These are phyloP conservation scores for Alternaria panax DNA, from an alignment of 2,329 filamentous ascomycete genomes.

Conservation along the genomic window DNA sequence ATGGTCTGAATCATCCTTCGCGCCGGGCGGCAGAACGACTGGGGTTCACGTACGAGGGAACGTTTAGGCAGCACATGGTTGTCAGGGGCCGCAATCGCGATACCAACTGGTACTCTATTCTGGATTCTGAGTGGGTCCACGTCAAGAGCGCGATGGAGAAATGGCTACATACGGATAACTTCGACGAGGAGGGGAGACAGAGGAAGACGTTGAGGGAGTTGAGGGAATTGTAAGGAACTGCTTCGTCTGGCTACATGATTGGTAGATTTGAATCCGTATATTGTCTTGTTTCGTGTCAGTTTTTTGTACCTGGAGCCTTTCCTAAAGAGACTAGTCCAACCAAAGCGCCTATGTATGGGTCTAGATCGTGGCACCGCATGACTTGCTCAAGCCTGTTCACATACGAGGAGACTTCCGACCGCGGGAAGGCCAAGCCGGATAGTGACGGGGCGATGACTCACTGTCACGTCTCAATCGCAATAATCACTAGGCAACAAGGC, in stretches of 20 bases:
- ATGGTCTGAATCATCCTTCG: slow-evolving; percentile 63
- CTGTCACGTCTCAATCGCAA: background rate
- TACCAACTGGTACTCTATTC: slow-evolving; percentile 67
- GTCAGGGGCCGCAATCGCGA: slow-evolving; percentile 65
- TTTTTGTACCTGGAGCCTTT: background rate
- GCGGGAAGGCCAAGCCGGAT: background rate
- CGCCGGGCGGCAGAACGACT: slow-evolving; percentile 63
- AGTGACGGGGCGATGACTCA: background rate
- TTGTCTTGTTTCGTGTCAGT: background rate
- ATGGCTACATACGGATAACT: slow-evolving; percentile 65
- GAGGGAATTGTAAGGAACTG: slow-evolving; percentile 15
- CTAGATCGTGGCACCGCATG: background rate
- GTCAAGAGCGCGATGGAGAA: slow-evolving; percentile 57
- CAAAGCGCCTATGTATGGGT: background rate
- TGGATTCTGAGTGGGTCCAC: slow-evolving; percentile 65
- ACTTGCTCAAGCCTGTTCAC: background rate
- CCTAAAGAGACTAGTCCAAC: background rate
- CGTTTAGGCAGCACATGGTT: slow-evolving; percentile 69
- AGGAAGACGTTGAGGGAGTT: slow-evolving; percentile 54
- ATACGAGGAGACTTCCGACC: background rate
- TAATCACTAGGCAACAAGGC: background rate
- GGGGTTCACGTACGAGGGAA: slow-evolving; percentile 67
- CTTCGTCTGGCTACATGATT: background rate
- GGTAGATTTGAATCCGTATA: background rate
- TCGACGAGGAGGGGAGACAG: slow-evolving; percentile 63